Base-by-base conservation (phyloP, 306 rosid genomes). In the cucumber (Cucumis sativus) region DNA sequence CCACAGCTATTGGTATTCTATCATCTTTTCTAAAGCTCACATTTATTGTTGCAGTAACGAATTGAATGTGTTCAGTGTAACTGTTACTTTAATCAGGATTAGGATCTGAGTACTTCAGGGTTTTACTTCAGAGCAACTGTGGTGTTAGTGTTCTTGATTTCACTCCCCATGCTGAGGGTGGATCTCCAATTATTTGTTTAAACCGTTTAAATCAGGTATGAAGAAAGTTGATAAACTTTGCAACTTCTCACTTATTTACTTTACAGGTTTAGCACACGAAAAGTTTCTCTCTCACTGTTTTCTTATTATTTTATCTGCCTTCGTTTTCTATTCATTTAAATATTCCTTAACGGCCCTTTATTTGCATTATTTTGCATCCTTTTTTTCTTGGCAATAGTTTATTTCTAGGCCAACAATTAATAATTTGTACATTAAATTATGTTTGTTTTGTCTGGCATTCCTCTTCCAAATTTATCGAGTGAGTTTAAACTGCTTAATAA, bases 141-240 rank as follows among this genome's bases (percentile, higher is more conserved):
- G 97, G 98, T 63, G 96, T 90, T 58, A 95, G 97, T 15, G 97
- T 95, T 77, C 84, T 95, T 72, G 98, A 95, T 84, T 92, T 95
- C 80, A 89, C 81, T 81, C 93, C 97, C 6, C 82, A 75, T 49
- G 55, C 82, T n/a, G 97, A 90, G 82, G 92, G 91, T 40, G 92
- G 87, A 10, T 86, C 92, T 79, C 93, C 93, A 39, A 56, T 73
- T 74, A 87, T 95, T 63, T 95, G 97, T 84, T 93, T 95, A 56
- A 90, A 95, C 78, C 97, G 98, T 77, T 84, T 90, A 79, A 92
- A 92, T 83, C 97, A 95, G 97, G 98, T 91, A 86, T n/a, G 23
- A n/a, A 58, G 41, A 52, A n/a, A 33, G 18, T 20, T 13, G 15
- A 39, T 66, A 14, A 40, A 43, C 11, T 47, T 66, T 18, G 14